Base-by-base conservation (phyloP, 1,139 yeast species). In the Geotrichum histeridarum region DNA sequence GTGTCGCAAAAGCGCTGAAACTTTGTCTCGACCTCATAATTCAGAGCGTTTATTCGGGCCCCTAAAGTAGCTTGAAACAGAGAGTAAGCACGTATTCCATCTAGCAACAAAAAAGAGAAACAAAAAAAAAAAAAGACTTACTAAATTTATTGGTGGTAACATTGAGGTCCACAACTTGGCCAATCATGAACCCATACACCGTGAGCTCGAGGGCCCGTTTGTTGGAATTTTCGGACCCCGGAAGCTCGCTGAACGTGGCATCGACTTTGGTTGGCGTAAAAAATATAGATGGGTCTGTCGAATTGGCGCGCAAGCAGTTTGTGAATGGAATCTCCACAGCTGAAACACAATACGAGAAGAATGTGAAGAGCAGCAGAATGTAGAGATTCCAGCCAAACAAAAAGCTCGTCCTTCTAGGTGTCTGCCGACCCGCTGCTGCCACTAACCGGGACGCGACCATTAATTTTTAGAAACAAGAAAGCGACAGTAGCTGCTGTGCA, bases 1-100 rank as follows among this genome's bases (percentile, higher is more conserved):
- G 49, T 43, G 32, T 61, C 60, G 58, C 73, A 69, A 51, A 69
- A 65, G 42, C 70, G 63, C 11, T 60, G 55, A 57, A 61, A 67
- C 17, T 58, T 42, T 44, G 59, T 54, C 45, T 59, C 57, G 30
- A 63, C 49, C 6, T 50, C 48, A 50, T 57, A 62, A 50, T 61
- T 61, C 39, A 67, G 55, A n/a, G 62, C 63, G 12, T 54, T 36
- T 15, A 64, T 54, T 37, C 61, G 57, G 5, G 65, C 53, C 6
- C 63, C 58, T 31, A 66, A 57, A 5, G 70, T 68, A 9, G 71
- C 53, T 52, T 30, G 8, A 37, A 17, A 43, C 17, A 22, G 27
- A 22, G 27, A 22, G 27, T 22, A 22, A 22, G 27, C 3, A 22
- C 27, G 27, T 22, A 5, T 3, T 22, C 27, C 27, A 22, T 22